phyloP scores from a whole-genome alignment of 148 eudicot species.

The Fagopyrum esculentum region DNA sequence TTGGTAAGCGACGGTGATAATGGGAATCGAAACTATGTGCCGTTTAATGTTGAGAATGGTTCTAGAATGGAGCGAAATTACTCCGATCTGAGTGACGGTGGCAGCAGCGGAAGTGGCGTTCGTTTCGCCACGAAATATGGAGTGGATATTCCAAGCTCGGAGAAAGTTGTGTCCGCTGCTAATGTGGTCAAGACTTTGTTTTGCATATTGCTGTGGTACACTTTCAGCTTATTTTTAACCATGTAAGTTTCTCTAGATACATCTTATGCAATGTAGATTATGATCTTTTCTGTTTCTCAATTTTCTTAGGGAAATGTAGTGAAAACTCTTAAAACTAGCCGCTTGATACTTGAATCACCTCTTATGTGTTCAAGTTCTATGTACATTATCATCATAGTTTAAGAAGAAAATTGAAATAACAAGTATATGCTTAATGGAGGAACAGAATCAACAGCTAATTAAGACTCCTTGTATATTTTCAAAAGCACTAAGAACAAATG shows the following conservation, averaged over 20 bases:
- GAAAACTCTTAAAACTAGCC: not conserved
- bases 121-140: not conserved
- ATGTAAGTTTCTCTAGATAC: constrained; percentile 45
- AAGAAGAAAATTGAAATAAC: no score
- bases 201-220: constrained; percentile 80
- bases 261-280: not conserved
- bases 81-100: constrained; percentile 3
- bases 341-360: not conserved
- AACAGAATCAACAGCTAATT: not conserved
- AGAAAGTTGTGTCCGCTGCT: constrained; percentile 38
- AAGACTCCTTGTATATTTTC: not conserved
- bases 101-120: not conserved
- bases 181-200: constrained; percentile 80
- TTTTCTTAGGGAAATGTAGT: not conserved
- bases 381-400: no score
- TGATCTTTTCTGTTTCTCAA: not conserved
- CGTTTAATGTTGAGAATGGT: constrained; percentile 56
- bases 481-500: not conserved
- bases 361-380: no score
- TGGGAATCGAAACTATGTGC: constrained; percentile 30
- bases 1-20: constrained; percentile 17
- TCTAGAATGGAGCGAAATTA: constrained; percentile 14
- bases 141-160: constrained; percentile 12
- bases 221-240: constrained; percentile 86
- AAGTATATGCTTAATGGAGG: not conserved